These are phyloP conservation scores for Annona squamosa DNA, from an alignment of 164 flowering plant species.

Conservation along the genomic window DNA sequence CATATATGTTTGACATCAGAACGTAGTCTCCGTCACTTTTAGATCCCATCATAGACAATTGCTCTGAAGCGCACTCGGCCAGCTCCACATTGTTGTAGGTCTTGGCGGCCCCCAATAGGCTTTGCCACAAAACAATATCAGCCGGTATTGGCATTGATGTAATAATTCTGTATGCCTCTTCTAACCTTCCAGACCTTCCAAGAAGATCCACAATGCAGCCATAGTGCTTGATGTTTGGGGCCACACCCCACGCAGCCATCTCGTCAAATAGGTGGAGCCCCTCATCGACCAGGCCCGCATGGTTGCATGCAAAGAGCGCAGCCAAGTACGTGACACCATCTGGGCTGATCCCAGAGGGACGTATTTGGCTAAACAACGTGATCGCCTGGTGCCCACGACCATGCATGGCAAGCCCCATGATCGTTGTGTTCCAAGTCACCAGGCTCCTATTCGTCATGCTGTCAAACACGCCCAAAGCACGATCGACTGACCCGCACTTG, in stretches of 20 bases:
- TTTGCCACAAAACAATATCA: conserved; percentile 82
- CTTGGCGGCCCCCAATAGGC: conserved; percentile 67
- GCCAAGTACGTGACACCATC: conserved; percentile 65
- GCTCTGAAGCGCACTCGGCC: conserved; percentile 62
- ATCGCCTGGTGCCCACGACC: conserved; percentile 53
- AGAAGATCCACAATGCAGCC: conserved; percentile 75
- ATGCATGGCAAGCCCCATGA: conserved; percentile 73
- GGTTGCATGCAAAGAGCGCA: conserved; percentile 73
- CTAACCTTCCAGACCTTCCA: conserved; percentile 67
- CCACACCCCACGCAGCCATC: conserved; percentile 39
- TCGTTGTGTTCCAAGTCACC: conserved; percentile 83
- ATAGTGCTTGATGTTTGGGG: conserved; percentile 65
- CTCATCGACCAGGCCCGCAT: conserved; percentile 70
- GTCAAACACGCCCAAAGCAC: conserved; percentile 46
- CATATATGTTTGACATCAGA: conserved; percentile 74
- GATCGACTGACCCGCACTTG: conserved; percentile 67
- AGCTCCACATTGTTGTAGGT: conserved; percentile 64
- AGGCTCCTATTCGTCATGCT: conserved; percentile 35
- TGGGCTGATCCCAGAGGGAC: conserved; percentile 22
- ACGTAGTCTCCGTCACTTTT: conserved; percentile 67
- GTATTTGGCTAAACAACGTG: conserved; percentile 53
- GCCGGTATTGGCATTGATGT: conserved; percentile 52
- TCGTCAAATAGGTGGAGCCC: conserved; percentile 50
- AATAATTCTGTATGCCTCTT: conserved; percentile 53
- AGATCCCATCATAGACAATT: conserved; percentile 70